Base-by-base conservation (phyloP, 768 basidiomycete species). In the Serpula lacrymans region DNA sequence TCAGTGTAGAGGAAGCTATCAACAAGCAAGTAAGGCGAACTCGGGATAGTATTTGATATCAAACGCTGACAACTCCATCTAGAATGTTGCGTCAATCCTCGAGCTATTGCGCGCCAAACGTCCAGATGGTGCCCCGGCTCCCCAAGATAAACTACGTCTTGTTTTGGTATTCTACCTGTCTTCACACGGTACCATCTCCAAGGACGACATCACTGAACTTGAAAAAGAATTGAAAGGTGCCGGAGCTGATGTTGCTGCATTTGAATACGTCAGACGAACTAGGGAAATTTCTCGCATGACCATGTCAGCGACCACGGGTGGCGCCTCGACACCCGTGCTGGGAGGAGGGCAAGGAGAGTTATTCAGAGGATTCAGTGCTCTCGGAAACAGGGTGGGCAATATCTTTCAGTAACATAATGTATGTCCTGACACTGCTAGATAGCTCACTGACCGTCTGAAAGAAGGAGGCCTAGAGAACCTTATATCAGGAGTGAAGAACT, bases 401-500 rank as follows among this genome's bases (percentile, higher is more conserved):
- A 37, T 22, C 11, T 29, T 11, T 26, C n/a, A 9, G 2, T 14
- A 1, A n/a, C 38, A 5, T 34, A 21, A 13, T 29, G 21, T 10
- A 34, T 34, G 18, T 26, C 26, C 23, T 31, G 11, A 44, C 42
- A 39, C 33, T 27, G 31, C 24, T 25, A 44, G 43, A 21, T 52
- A 96, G 93, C 78, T 98, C 33, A 94, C 92, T 1, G 91, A 93
- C 57, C 78, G 90, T 34, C 69, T 98, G 40, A 89, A 94, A 64
- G 95, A 96, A 57, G 89, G 93, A 25, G 92, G 92, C n/a, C 74
- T 98, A 23, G 94, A 98, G 60, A 95, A 95, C 59, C 72, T 99
- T 12, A 89, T 99, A 47, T 94, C 93, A 0, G 95, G 94, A 27
- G 96, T 99, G 53, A 96, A 95, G 62, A 97, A 96, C 65, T 93